A percentile compares a stretch with the other conserved stretches of the same genome.
phyloP scores from a whole-genome alignment of 108 stramenopile species.

The Cyclotella cryptica region DNA sequence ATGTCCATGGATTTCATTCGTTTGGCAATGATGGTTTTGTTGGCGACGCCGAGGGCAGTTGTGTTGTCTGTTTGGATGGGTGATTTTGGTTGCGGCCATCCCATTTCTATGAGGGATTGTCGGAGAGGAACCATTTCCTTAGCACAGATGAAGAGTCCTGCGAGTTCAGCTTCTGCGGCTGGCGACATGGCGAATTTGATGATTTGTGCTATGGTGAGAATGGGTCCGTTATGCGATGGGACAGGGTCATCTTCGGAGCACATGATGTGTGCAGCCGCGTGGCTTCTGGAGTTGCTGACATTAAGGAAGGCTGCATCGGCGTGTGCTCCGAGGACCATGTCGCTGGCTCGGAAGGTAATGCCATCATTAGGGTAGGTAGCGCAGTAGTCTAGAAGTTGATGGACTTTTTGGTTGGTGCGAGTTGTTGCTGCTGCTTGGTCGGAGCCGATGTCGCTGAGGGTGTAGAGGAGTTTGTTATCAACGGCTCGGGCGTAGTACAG shows the following conservation, averaged over 20 bases:
- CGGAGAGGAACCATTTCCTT: constrained; percentile 32
- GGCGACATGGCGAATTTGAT: constrained; percentile 6
- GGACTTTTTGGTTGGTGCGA: constrained; percentile 17
- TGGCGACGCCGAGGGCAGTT: constrained; percentile 56
- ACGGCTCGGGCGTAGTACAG: constrained; percentile 11
- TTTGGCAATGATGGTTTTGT: constrained; percentile 52
- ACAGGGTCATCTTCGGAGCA: constrained; percentile 14
- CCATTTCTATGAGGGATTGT: constrained; percentile 35
- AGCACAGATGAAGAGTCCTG: constrained; percentile 45
- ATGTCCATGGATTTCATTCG: constrained; percentile 24
- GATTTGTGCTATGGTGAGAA: neutral
- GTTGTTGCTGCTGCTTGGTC: constrained; percentile 33
- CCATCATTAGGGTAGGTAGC: constrained; percentile 53
- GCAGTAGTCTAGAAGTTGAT: constrained; percentile 47
- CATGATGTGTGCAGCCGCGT: constrained; percentile 42
- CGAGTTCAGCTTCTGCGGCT: constrained; percentile 43
- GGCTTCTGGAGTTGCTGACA: constrained; percentile 36
- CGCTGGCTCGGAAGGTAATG: constrained; percentile 39
- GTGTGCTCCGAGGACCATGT: constrained; percentile 44
- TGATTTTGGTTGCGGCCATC: constrained; percentile 52
- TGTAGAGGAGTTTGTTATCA: neutral
- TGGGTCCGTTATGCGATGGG: neutral
- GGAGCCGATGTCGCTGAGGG: constrained; percentile 9
- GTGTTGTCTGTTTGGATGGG: constrained; percentile 58
- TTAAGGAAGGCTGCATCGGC: constrained; percentile 46